Base-by-base conservation (phyloP, 116 monocot genomes). In the Trichopus zeylanicus region DNA sequence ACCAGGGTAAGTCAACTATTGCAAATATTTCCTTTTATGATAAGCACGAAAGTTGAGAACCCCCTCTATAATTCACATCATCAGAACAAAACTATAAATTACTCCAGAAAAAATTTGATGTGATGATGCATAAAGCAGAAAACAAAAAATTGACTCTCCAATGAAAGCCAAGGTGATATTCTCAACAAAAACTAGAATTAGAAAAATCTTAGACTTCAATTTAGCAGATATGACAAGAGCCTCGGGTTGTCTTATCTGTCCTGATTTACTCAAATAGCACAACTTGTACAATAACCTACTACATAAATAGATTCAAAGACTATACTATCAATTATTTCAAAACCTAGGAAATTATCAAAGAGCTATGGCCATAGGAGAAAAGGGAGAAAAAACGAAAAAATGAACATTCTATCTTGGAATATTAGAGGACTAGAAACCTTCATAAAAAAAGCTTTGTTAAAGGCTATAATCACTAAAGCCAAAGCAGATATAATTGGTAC, bases 201-300 rank as follows among this genome's bases (percentile, higher is more conserved):
- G 24, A 33, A 9, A 5, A 63, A 80, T 90, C 95, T 90, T 74
- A 34, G 67, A 57, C 78, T 74, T 89, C 42, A 95, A 66, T 73
- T 95, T 90, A 37, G 90, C 69, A 58, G 90, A 95, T 77, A 95
- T 95, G 30, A 90, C 95, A 53, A 95, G 80, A 58, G 95, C 95
- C 65, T 82, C 83, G 24, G 95, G 95, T 78, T 95, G 95, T 46
- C 81, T 86, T 61, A 95, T 83, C 68, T 90, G 62, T 38, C 95
- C 95, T 28, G 90, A 89, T 70, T 95, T 53, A 95, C 73, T 48
- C 95, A 69, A 67, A 95, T 90, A 48, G 95, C 95, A 57, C 95
- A 95, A 60, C 87, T 95, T 46, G 95, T 95, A 59, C 95, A 95
- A 42, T 90, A 95, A 73, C 95, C 94, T 94, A 71, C 35, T 24